Evolutionary conservation across 306 rosid genomes (phyloP), one percentile per base, ranked within the genome.

Genomic region (Trifolium dubium): DNA sequence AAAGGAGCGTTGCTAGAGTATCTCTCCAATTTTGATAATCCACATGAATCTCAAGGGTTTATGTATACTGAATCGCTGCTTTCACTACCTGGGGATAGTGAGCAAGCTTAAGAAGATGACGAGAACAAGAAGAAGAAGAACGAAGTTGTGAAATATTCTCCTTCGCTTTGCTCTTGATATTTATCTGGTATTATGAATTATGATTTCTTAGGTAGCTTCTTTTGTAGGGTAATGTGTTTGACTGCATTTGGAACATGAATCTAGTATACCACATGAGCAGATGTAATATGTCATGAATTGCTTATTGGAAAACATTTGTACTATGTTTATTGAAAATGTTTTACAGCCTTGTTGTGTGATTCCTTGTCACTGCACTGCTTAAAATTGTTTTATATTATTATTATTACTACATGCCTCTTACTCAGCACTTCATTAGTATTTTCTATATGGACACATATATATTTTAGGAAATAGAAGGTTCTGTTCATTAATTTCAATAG

Each of bases 51-150:
- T 1, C 4, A 2, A 10, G 63, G 3, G 10, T 14, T 10, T 8
- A 3, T 65, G 49, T 82, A 68, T 62, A 35, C 4, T 8, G 70
- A 77, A 64, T 61, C 69, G 55, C 56, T 73, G 12, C 60, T 73
- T 62, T 19, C 70, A 69, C 70, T 82, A 3, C 74, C 74, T 4
- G 6, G 10, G 28, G 32, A 37, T 37, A 37, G 40, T 37, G 40
- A 17, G 29, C 23, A 40, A 53, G 77, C 12, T 5, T 15, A 19
- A 37, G 7, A 56, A 4, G 54, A 17, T 15, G 7, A 19, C 60
- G 3, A 13, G 8, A 54, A 19, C 31, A 19, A 54, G 32, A 54
- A 53, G 13, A 54, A 53, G 13, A 53, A 18, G 49, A 2, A 40
- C 9, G 35, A 56, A 35, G n/a, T 10, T 56, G 44, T 10, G 32